phyloP scores from a whole-genome alignment of 768 basidiomycete genomes.

The Coprinopsis sp. region DNA sequence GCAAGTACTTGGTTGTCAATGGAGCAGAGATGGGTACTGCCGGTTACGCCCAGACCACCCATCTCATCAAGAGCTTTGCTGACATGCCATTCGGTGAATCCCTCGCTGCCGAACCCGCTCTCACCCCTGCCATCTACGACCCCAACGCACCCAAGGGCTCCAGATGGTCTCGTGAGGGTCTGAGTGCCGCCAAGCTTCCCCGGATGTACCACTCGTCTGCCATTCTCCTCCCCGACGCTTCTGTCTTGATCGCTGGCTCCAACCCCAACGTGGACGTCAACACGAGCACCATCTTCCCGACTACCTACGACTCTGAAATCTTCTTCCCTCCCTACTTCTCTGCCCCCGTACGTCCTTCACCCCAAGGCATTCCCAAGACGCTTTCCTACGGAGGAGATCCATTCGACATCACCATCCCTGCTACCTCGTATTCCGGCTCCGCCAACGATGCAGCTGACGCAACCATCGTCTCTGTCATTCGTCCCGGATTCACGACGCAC shows the following conservation, averaged over 20 bases:
- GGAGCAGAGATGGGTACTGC: slow-evolving; percentile 85
- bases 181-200: slow-evolving; percentile 59
- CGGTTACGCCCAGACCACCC: slow-evolving; percentile 65
- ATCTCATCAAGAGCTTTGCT: slow-evolving; percentile 36
- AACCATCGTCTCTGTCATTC: slow-evolving; percentile 70
- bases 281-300: slow-evolving; percentile 55
- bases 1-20: slow-evolving; percentile 75
- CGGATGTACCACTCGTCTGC: slow-evolving; percentile 91
- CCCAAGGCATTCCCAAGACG: slow-evolving; percentile 63
- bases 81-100: slow-evolving; percentile 70
- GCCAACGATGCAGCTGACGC: slow-evolving; percentile 70
- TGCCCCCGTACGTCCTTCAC: slow-evolving; percentile 61
- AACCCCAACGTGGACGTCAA: slow-evolving; percentile 91
- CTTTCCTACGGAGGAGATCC: slow-evolving; percentile 78
- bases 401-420: slow-evolving; percentile 72
- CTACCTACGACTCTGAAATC: slow-evolving; percentile 76
- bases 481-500: slow-evolving; percentile 84
- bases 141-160: slow-evolving; percentile 65
- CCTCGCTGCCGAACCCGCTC: slow-evolving; percentile 75
- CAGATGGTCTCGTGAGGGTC: slow-evolving; percentile 68
- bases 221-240: slow-evolving; percentile 83
- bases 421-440: slow-evolving; percentile 59
- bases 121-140: slow-evolving; percentile 80
- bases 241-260: slow-evolving; percentile 84
- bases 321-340: slow-evolving; percentile 93